Evolutionary conservation across 352 stramenopile species (phyloP).

Genomic region (Pythium guiyangense): DNA sequence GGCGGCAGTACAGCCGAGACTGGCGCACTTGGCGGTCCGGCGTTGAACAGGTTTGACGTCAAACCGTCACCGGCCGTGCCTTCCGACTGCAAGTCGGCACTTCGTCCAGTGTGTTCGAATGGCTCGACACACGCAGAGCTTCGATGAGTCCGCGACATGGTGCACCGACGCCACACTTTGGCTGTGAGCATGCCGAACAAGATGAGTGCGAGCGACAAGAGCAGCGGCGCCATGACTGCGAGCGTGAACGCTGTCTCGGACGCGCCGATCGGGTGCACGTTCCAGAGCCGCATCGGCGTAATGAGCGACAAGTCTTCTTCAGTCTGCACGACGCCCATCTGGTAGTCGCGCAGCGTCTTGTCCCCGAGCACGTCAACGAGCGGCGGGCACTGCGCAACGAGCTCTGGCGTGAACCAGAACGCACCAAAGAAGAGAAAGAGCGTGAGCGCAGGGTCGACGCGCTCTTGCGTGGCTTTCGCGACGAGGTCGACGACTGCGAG

Average conservation of each 20-base stretch:
- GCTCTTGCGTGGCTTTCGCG: slow-evolving; percentile 24
- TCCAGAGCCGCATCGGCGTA: slow-evolving; percentile 14
- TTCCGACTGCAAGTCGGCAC: background rate
- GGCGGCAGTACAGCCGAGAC: background rate
- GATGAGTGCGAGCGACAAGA: slow-evolving; percentile 3
- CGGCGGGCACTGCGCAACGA: background rate
- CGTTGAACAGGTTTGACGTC: background rate
- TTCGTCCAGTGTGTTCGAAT: background rate
- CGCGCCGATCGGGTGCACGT: background rate
- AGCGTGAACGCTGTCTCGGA: slow-evolving; percentile 1
- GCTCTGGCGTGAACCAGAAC: slow-evolving; percentile 12
- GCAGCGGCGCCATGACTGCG: slow-evolving; percentile 1
- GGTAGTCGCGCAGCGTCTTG: slow-evolving; percentile 7
- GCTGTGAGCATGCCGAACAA: background rate
- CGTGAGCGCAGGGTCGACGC: slow-evolving; percentile 27
- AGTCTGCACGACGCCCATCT: slow-evolving; percentile 2
- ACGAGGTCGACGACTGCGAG: slow-evolving; percentile 21
- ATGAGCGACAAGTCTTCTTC: slow-evolving; percentile 2
- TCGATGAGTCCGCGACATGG: background rate
- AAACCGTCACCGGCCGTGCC: background rate
- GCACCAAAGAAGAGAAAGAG: slow-evolving; percentile 24
- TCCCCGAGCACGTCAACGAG: background rate
- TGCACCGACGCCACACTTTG: background rate
- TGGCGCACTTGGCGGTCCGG: background rate
- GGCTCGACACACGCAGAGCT: background rate